Evolutionary conservation across 805 yeast genomes (phyloP).

Genomic region (Ogataea methylovora): DNA sequence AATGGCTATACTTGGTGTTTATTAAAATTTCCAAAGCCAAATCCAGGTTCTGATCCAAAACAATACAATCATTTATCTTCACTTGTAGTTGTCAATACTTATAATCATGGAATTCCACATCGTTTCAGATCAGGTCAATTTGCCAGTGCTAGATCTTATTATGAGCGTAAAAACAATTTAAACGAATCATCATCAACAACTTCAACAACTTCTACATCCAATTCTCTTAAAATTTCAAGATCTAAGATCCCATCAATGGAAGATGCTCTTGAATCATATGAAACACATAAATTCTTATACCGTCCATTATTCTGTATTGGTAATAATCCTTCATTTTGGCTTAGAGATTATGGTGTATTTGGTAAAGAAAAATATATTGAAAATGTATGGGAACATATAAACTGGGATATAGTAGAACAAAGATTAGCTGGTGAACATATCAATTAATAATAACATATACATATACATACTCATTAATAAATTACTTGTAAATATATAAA

Average conservation of each 20-base stretch:
- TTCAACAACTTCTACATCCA: constrained; percentile 4
- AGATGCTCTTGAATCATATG: constrained; percentile 34
- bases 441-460: constrained; percentile 2
- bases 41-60: constrained; percentile 11
- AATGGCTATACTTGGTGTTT: constrained; percentile 91
- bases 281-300: constrained; percentile 30
- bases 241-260: constrained; percentile 25
- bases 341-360: constrained; percentile 70
- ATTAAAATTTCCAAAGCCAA: constrained; percentile 38
- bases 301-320: constrained; percentile 66
- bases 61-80: constrained; percentile 30
- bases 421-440: constrained; percentile 23
- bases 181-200: constrained; percentile 3
- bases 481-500: background rate
- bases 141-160: constrained; percentile 25
- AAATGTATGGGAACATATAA: constrained; percentile 68
- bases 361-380: constrained; percentile 69
- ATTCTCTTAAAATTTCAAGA: constrained; percentile 15
- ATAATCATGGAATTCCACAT: constrained; percentile 82
- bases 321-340: constrained; percentile 62
- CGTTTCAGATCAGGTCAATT: constrained; percentile 48
- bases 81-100: constrained; percentile 72
- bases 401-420: constrained; percentile 71
- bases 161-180: constrained; percentile 4
- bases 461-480: no score